phyloP scores from a whole-genome alignment of 345 rosid species.

The Boechera divaricarpa region DNA sequence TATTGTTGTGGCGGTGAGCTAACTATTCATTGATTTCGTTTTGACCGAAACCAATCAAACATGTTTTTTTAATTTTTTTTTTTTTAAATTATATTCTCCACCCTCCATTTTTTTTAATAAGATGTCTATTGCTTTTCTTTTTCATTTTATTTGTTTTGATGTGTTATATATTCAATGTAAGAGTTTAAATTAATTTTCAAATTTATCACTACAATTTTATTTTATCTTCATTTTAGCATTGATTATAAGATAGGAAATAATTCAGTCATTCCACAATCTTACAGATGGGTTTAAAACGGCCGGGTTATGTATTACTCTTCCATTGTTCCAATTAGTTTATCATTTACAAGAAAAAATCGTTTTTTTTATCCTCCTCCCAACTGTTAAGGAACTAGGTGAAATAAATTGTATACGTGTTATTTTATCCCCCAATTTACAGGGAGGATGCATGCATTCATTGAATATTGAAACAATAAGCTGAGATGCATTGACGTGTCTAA shows the following conservation, averaged over 20 bases:
- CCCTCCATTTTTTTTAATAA: neutral
- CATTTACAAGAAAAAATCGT: neutral
- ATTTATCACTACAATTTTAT: neutral
- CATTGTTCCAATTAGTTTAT: neutral
- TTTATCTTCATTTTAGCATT: neutral
- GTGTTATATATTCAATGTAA: neutral
- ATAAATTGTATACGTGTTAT: neutral
- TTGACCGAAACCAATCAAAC: neutral
- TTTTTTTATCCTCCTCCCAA: neutral
- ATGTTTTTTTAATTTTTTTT: neutral
- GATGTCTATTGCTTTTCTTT: neutral
- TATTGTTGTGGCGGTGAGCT: slow-evolving; percentile 45
- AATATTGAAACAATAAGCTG: neutral
- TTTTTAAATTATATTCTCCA: neutral
- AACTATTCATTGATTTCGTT: slow-evolving; percentile 35
- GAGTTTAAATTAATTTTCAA: neutral
- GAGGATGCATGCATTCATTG: neutral
- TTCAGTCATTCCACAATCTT: neutral
- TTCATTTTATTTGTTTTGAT: neutral
- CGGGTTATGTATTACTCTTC: neutral
- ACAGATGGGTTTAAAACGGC: too few relatives aligned
- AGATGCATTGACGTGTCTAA: neutral
- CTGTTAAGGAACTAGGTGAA: neutral
- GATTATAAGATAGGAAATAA: neutral
- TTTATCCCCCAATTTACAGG: neutral